These are phyloP conservation scores for Neoarthrinium moseri DNA, from an alignment of 2,329 filamentous ascomycete genomes.

Conservation along the genomic window DNA sequence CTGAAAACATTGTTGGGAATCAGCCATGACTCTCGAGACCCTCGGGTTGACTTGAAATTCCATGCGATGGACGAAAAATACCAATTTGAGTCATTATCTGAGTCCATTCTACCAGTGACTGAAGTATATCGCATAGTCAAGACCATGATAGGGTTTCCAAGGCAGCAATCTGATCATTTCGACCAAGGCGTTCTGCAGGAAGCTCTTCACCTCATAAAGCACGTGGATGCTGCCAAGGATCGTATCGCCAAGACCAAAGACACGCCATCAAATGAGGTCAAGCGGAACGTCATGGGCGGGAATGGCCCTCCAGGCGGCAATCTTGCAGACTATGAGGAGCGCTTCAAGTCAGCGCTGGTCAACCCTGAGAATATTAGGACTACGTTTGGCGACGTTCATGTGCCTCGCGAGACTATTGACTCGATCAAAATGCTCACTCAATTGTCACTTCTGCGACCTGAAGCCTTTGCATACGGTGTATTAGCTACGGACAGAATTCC, in stretches of 20 bases:
- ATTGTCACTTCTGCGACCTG: conserved; percentile 80
- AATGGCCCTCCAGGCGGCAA: conserved; percentile 15
- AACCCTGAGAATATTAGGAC: conserved; percentile 79
- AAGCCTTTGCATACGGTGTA: conserved; percentile 95
- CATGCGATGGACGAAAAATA: conserved; percentile 2
- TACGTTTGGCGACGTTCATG: conserved; percentile 85
- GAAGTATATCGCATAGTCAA: conserved; percentile 27
- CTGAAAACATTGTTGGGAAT: conserved; percentile 10
- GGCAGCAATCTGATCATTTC: conserved; percentile 13
- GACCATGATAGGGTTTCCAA: conserved; percentile 22
- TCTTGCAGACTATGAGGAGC: conserved; percentile 68
- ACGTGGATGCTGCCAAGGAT: conserved; percentile 21
- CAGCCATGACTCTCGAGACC: background rate
- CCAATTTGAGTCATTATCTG: conserved; percentile 13
- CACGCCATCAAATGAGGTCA: conserved; percentile 28
- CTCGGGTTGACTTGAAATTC: conserved; percentile 5
- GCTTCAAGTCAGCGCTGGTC: conserved; percentile 77
- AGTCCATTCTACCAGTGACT: conserved; percentile 18
- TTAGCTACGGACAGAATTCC: conserved; percentile 88
- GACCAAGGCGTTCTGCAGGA: conserved; percentile 14
- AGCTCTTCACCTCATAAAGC: conserved; percentile 14
- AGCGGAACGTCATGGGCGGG: background rate
- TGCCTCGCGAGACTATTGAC: conserved; percentile 77
- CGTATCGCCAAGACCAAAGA: conserved; percentile 38
- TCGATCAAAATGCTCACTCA: conserved; percentile 87